phyloP scores from a whole-genome alignment of 805 yeast genomes.

The Yarrowia sp. region DNA sequence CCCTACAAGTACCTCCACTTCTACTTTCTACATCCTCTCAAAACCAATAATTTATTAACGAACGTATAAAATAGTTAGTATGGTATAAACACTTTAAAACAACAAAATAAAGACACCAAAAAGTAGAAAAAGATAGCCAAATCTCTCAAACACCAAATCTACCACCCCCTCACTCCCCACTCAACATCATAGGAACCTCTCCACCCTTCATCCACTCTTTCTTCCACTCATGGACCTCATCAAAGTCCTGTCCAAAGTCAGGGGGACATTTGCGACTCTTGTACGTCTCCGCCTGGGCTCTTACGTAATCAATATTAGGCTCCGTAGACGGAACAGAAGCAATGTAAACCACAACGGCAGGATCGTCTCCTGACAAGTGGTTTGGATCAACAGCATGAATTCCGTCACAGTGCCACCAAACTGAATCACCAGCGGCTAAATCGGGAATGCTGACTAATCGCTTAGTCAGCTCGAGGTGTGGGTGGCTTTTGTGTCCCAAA shows the following conservation, averaged over 20 bases:
- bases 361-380: not conserved
- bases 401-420: conserved; percentile 31
- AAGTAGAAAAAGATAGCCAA: too few relatives aligned
- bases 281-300: conserved; percentile 2
- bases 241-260: not conserved
- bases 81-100: too few relatives aligned
- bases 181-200: conserved; percentile 1
- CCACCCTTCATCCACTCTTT: conserved; percentile 6
- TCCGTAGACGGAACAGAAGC: conserved; percentile 7
- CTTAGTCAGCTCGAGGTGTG: not conserved
- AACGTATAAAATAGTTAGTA: too few relatives aligned
- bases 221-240: not conserved
- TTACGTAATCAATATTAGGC: not conserved
- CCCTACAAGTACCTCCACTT: too few relatives aligned
- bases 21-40: too few relatives aligned
- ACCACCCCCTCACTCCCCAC: too few relatives aligned
- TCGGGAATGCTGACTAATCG: conserved; percentile 19
- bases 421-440: not conserved
- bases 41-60: too few relatives aligned
- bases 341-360: conserved; percentile 22
- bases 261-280: not conserved
- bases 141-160: too few relatives aligned
- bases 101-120: too few relatives aligned
- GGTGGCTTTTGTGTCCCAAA: conserved; percentile 12
- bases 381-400: conserved; percentile 24